phyloP scores from a whole-genome alignment of 2,329 filamentous ascomycete genomes.

The Paecilomyces sp. region DNA sequence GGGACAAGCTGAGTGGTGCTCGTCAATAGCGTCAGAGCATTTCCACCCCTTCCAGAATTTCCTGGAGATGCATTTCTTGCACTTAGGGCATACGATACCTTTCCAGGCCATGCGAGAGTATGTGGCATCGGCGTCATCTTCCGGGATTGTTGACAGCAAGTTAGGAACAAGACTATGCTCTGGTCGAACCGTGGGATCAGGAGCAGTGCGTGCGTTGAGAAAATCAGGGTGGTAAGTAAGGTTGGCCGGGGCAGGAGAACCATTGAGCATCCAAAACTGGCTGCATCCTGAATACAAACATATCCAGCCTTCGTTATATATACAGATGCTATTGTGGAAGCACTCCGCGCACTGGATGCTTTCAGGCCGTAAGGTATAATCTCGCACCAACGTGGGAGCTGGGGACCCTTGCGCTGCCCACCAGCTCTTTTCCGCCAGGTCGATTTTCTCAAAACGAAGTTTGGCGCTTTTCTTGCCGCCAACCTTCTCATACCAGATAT shows the following conservation, averaged over 20 bases:
- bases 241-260: constrained; percentile 17
- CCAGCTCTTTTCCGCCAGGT: constrained; percentile 48
- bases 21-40: constrained; percentile 34
- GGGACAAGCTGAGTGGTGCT: constrained; percentile 31
- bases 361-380: constrained; percentile 17
- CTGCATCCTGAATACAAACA: constrained; percentile 49
- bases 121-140: constrained; percentile 32
- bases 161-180: constrained; percentile 34
- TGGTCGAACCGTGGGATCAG: constrained; percentile 28
- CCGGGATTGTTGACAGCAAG: constrained; percentile 29
- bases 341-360: constrained; percentile 36
- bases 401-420: constrained; percentile 42
- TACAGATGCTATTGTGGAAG: constrained; percentile 18
- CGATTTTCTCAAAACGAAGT: constrained; percentile 59
- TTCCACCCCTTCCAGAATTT: constrained; percentile 56
- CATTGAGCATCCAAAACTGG: constrained; percentile 48
- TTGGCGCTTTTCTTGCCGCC: constrained; percentile 41
- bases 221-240: constrained; percentile 51
- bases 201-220: constrained; percentile 46
- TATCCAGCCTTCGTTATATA: constrained; percentile 48
- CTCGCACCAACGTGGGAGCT: constrained; percentile 22
- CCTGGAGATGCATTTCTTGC: constrained; percentile 55
- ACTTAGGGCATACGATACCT: constrained; percentile 61
- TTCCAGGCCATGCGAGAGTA: constrained; percentile 48
- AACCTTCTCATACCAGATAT: constrained; percentile 59